A percentile compares a stretch with the other conserved stretches of the same genome.
These are phyloP conservation scores for Aspergillus sp. DNA, from an alignment of 2,329 filamentous ascomycete species.

Conservation along the genomic window DNA sequence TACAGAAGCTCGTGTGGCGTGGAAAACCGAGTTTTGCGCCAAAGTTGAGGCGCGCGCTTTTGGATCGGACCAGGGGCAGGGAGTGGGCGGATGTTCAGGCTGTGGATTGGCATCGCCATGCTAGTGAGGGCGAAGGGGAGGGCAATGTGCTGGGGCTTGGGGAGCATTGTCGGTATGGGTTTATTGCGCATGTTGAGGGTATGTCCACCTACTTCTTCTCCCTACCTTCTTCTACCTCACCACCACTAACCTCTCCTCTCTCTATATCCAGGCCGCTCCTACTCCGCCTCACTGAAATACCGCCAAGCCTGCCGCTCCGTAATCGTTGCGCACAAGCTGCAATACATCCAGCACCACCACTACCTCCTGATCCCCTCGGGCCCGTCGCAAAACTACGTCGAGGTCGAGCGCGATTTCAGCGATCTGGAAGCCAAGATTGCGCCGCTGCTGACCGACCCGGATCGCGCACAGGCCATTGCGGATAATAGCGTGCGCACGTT, in stretches of 20 bases:
- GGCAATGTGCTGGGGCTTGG: constrained; percentile 53
- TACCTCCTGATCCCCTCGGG: constrained; percentile 48
- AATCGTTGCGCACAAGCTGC: constrained; percentile 50
- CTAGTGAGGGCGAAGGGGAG: constrained; percentile 26
- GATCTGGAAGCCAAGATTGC: constrained; percentile 51
- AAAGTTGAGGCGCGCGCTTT: constrained; percentile 45
- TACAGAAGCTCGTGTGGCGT: constrained; percentile 53
- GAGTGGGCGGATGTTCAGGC: constrained; percentile 54
- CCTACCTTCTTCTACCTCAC: neutral
- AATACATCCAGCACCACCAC: constrained; percentile 54
- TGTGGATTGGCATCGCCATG: constrained; percentile 39
- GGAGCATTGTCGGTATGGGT: constrained; percentile 59
- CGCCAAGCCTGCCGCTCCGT: constrained; percentile 54
- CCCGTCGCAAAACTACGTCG: constrained; percentile 52
- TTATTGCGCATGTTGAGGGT: constrained; percentile 59
- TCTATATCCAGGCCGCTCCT: constrained; percentile 38
- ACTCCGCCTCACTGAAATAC: constrained; percentile 56
- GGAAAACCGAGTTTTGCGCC: constrained; percentile 50
- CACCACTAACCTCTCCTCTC: neutral
- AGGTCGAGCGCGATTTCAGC: constrained; percentile 57
- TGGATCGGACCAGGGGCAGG: constrained; percentile 45
- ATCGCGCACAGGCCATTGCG: constrained; percentile 50
- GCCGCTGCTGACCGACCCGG: constrained; percentile 40
- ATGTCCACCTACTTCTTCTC: constrained; percentile 21
- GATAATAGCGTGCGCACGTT: constrained; percentile 51